Conservation (phyloP, 371 early-diverging fungal genomes). For the Mortierella sp. region DNA sequence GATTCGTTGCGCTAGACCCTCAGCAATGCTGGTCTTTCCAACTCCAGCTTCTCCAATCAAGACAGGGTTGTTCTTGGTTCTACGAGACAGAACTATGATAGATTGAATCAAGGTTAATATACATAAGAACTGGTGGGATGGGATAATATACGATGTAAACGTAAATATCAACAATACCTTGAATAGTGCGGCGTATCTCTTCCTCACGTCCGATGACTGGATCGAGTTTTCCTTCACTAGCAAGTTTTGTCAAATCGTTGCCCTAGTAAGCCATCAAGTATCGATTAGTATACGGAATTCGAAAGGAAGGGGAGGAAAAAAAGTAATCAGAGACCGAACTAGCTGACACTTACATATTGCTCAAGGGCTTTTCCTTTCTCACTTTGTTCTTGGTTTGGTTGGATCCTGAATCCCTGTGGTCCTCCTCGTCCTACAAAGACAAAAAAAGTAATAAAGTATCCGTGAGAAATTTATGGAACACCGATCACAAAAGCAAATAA, state of each 20-base stretch:
- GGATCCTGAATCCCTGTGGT: constrained; percentile 53
- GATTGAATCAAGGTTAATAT: background rate
- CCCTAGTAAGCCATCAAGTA: constrained; percentile 34
- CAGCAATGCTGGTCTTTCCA: constrained; percentile 76
- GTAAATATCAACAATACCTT: constrained; percentile 57
- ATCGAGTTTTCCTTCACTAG: constrained; percentile 81
- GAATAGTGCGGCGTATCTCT: constrained; percentile 87
- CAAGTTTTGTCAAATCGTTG: constrained; percentile 83
- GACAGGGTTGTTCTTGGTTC: constrained; percentile 95
- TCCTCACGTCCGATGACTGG: constrained; percentile 94
- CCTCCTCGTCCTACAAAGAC: constrained; percentile 25
- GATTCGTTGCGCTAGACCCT: constrained; percentile 87
- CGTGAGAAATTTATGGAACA: background rate
- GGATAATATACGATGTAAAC: background rate
- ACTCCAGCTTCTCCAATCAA: constrained; percentile 86
- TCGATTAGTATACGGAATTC: no score
- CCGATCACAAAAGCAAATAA: background rate
- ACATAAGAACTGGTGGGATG: background rate
- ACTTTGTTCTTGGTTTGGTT: constrained; percentile 47
- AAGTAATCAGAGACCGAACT: background rate
- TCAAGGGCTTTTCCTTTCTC: constrained; percentile 53
- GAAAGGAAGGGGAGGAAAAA: no score
- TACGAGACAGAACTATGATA: constrained; percentile 64
- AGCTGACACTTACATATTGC: constrained; percentile 34
- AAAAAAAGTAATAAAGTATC: background rate